phyloP scores from a whole-genome alignment of 2,329 filamentous ascomycete genomes.

The Ceratocystis harringtonii region DNA sequence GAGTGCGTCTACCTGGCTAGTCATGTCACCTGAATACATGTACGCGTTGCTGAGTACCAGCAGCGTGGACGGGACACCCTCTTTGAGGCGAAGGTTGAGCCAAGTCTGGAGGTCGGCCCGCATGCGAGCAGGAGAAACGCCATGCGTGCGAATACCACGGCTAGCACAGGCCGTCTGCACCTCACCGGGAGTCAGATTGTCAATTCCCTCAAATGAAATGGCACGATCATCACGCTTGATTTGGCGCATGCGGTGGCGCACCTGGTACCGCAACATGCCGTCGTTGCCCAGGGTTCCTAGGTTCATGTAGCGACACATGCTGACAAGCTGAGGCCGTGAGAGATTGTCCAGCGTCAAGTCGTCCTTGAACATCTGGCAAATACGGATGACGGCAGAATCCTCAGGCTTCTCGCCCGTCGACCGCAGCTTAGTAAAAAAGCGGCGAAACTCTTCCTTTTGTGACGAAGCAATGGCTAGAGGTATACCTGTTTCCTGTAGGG shows the following conservation, averaged over 20 bases:
- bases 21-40: constrained; percentile 88
- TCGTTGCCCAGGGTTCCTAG: constrained; percentile 94
- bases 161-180: constrained; percentile 84
- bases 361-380: constrained; percentile 98
- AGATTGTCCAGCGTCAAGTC: constrained; percentile 95
- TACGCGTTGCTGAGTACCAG: constrained; percentile 94
- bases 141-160: constrained; percentile 82
- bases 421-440: constrained; percentile 94
- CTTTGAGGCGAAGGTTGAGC: constrained; percentile 83
- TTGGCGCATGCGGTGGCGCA: constrained; percentile 95
- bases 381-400: constrained; percentile 85
- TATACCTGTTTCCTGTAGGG: constrained; percentile 81
- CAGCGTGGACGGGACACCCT: constrained; percentile 90
- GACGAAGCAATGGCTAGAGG: constrained; percentile 72
- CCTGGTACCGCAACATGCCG: constrained; percentile 91
- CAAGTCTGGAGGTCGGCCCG: constrained; percentile 84
- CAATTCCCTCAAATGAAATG: constrained; percentile 86
- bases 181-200: constrained; percentile 82
- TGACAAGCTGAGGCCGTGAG: constrained; percentile 85
- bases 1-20: constrained; percentile 81
- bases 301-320: constrained; percentile 97
- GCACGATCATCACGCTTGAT: constrained; percentile 96
- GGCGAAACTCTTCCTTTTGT: constrained; percentile 83
- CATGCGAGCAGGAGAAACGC: constrained; percentile 74
- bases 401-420: constrained; percentile 83